A percentile compares a stretch with the other conserved stretches of the same genome.
Conservation (phyloP, 352 stramenopile genomes). For the Globisporangium canariense region DNA sequence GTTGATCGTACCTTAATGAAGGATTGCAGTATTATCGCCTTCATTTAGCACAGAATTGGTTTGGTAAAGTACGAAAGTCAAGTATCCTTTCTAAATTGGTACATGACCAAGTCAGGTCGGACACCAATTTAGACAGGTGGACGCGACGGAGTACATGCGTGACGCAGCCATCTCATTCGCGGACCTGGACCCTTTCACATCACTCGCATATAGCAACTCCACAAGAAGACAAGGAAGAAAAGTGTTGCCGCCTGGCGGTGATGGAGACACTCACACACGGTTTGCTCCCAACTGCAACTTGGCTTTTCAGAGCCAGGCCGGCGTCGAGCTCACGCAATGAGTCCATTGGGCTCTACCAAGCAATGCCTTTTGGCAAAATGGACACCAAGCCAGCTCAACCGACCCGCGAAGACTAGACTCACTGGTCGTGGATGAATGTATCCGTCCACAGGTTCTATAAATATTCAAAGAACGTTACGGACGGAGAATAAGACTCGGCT, state of each 20-base stretch:
- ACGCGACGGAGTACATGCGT: not conserved
- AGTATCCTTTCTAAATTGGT: not conserved
- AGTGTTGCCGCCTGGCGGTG: not conserved
- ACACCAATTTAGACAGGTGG: not conserved
- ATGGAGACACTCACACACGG: not conserved
- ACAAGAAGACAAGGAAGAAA: no score
- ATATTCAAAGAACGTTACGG: not conserved
- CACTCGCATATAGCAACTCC: not conserved
- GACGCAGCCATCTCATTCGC: slow-evolving; percentile 4
- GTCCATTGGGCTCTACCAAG: not conserved
- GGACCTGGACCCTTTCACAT: not conserved
- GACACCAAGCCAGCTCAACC: not conserved
- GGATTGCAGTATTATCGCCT: not conserved
- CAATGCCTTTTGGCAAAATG: not conserved
- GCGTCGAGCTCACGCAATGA: not conserved
- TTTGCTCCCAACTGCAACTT: not conserved
- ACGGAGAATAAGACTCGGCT: no score
- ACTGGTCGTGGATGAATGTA: not conserved
- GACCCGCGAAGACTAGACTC: no score
- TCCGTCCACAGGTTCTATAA: not conserved
- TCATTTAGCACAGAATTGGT: not conserved
- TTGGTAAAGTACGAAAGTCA: not conserved
- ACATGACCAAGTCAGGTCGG: not conserved
- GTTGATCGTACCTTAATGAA: not conserved
- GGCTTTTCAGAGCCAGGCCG: not conserved